Evolutionary conservation across 2,329 filamentous ascomycete species (phyloP), one percentile per base, ranked within the genome.

Genomic region (Parascedosporium putredinis): DNA sequence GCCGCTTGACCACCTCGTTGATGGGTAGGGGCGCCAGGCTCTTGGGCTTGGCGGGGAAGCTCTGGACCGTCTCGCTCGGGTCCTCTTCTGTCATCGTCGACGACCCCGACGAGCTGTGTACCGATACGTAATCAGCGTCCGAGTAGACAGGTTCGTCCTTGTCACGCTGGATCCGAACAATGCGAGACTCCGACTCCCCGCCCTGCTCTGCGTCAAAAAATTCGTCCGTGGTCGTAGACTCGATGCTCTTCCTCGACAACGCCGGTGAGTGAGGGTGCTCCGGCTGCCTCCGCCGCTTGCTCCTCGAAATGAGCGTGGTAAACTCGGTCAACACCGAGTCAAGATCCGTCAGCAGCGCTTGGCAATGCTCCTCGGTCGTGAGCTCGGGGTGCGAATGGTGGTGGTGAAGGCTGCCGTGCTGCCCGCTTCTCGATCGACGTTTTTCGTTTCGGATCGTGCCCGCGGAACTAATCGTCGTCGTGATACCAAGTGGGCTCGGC

Each of bases 141-240:
- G 75, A 79, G 5, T 65, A 68, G 5, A 12, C 7, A 16, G 74
- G 73, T 53, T 86, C 84, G 47, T 84, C 82, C 46, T 86, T 86
- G 59, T 81, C 87, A 43, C 78, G 80, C 52, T 72, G 66, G 48
- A 96, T 91, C 45, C 83, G 83, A 54, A 95, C 72, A 7, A 95
- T 73, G 50, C 86, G 82, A 6, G 83, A 81, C 14, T 69, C 69
- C 22, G 67, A 71, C 56, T 78, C 77, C 52, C 73, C 73, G 14
- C 78, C 82, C 47, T 81, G 84, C 59, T 85, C 82, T 1, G 93
- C 93, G 63, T 98, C 93, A 58, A 96, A 98, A 67, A 97, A 98
- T 62, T 97, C 91, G 51, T 95, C 87, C 2, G 78, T 78, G 2
- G 86, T 84, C 20, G 83, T 75, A 0, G 89, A 95, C 54, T 95